Base-by-base conservation (phyloP, 441 rosid species). In the Melastoma candidum region DNA sequence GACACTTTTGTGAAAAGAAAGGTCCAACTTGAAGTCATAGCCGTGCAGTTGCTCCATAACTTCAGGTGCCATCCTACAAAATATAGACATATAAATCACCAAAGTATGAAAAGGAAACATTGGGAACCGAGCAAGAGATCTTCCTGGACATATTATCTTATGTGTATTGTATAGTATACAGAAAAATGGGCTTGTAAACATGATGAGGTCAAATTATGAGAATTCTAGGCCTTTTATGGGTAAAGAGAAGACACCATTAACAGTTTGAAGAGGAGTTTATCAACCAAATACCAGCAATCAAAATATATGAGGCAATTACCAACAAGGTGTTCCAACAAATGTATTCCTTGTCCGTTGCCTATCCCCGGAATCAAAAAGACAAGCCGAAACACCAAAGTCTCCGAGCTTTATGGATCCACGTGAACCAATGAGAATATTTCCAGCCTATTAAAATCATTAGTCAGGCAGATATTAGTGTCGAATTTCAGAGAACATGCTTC, bases 11-110 rank as follows among this genome's bases (percentile, higher is more conserved):
- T 60, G 44, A 51, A 47, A 59, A 68, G 32, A 56, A 25, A 39
- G 43, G 49, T 75, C 94, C 70, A 47, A 93, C 98, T 88, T 93
- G 78, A 88, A 85, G 68, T 93, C 96, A 78, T 93, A 93, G 61
- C 98, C 98, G 60, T 86, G 95, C 57, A 93, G 54, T 78, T 93
- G 98, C 77, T 93, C 97, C 98, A 93, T 81, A 68, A 93, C 98
- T 76, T 93, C 98, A 58, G 98, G 98, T 43, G 98, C 98, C 98
- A 93, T 93, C 98, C 98, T 93, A 68, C 58, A 63, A 69, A 44
- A 70, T 22, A 53, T 46, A 56, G 41, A 46, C 61, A 60, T n/a
- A 52, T 17, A 60, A 44, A 6, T 36, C 41, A 36, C 7, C 41
- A 36, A 36, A 36, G 41, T 36, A 36, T 36, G 41, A 36, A 36